A percentile compares a stretch with the other conserved stretches of the same genome.
Evolutionary conservation across 2,329 filamentous ascomycete species (phyloP).

Genomic region (Penicillium nordicum): DNA sequence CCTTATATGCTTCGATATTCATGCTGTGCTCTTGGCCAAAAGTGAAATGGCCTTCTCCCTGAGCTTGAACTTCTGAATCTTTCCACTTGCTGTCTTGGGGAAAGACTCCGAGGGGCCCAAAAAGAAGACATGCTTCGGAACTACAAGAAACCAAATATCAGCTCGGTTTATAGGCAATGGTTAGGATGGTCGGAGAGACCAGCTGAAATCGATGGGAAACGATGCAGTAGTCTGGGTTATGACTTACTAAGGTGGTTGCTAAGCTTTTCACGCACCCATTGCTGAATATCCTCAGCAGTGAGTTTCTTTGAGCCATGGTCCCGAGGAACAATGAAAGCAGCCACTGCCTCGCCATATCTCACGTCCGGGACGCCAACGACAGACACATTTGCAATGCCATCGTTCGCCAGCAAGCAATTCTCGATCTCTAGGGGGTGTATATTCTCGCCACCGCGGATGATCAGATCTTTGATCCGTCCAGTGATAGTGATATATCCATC

Average conservation of each 20-base stretch:
- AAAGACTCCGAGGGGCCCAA: conserved; percentile 59
- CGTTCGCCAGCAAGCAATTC: conserved; percentile 74
- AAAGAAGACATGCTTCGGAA: conserved; percentile 89
- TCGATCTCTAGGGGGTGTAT: conserved; percentile 93
- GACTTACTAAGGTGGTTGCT: conserved; percentile 65
- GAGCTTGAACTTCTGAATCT: conserved; percentile 93
- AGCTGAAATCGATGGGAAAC: not conserved
- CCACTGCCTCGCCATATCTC: conserved; percentile 80
- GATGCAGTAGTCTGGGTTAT: not conserved
- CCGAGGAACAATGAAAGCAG: conserved; percentile 69
- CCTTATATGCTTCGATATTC: not conserved
- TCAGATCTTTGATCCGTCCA: conserved; percentile 88
- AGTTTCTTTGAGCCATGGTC: conserved; percentile 38
- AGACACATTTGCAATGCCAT: conserved; percentile 68
- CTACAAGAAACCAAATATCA: conserved; percentile 35
- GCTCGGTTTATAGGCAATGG: not conserved
- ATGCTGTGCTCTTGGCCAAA: conserved; percentile 34
- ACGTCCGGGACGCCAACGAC: conserved; percentile 82
- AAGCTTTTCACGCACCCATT: conserved; percentile 69
- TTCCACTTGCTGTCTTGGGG: conserved; percentile 93
- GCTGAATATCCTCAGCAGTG: conserved; percentile 58
- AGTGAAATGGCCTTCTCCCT: conserved; percentile 60
- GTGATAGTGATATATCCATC: conserved; percentile 86
- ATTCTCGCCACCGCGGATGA: conserved; percentile 93
- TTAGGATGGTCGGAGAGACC: not conserved